Conservation (phyloP, 2,329 filamentous ascomycete genomes). For the Acephala macrosclerotiorum region DNA sequence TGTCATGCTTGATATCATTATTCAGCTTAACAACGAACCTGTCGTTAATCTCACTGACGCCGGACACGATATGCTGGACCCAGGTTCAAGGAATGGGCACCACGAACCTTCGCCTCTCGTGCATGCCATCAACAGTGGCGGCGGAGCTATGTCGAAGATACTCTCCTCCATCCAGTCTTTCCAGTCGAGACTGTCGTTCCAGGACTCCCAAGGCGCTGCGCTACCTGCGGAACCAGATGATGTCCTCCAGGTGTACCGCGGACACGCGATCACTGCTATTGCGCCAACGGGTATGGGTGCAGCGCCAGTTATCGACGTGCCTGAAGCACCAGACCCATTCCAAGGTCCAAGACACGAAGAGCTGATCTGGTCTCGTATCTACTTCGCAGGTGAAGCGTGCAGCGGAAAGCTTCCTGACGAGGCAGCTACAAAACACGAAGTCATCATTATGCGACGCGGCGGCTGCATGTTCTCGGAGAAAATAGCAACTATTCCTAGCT, state of each 20-base stretch:
- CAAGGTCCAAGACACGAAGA: constrained; percentile 43
- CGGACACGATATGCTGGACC: constrained; percentile 26
- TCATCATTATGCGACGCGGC: constrained; percentile 84
- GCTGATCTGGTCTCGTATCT: constrained; percentile 75
- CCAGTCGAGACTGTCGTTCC: constrained; percentile 49
- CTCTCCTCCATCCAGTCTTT: constrained; percentile 58
- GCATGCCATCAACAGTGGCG: constrained; percentile 30
- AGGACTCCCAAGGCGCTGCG: constrained; percentile 53
- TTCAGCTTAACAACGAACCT: constrained; percentile 53
- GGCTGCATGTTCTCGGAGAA: constrained; percentile 87
- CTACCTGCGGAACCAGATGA: constrained; percentile 43
- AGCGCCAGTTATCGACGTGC: constrained; percentile 72
- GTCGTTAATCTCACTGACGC: constrained; percentile 27
- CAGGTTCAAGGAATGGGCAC: background rate
- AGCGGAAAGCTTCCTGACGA: constrained; percentile 56
- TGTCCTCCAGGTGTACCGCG: constrained; percentile 42
- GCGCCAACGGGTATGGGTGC: constrained; percentile 64
- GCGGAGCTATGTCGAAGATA: constrained; percentile 45
- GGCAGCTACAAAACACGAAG: constrained; percentile 66
- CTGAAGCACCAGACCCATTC: constrained; percentile 46
- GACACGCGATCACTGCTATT: constrained; percentile 52
- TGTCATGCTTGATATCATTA: constrained; percentile 75
- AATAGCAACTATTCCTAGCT: constrained; percentile 83
- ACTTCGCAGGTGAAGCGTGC: constrained; percentile 75
- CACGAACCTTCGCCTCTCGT: constrained; percentile 21